Evolutionary conservation across 805 yeast species (phyloP).

Genomic region (Candida mattraensis): DNA sequence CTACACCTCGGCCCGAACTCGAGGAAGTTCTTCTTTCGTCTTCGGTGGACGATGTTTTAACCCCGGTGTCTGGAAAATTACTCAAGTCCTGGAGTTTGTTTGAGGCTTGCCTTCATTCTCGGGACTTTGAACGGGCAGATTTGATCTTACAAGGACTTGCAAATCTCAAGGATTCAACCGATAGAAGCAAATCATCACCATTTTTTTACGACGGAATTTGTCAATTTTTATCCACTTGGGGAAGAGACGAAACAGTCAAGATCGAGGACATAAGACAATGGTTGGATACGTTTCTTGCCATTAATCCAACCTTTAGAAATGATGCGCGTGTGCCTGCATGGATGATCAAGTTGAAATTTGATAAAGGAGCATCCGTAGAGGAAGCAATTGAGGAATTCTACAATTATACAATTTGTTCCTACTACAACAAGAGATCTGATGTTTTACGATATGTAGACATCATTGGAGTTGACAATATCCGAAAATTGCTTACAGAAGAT

Average conservation of each 20-base stretch:
- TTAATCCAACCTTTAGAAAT: conserved; percentile 19
- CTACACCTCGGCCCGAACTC: conserved; percentile 1
- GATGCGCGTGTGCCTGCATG: conserved; percentile 33
- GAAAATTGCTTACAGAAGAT: conserved; percentile 34
- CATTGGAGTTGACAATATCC: conserved; percentile 44
- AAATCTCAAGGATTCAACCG: conserved; percentile 38
- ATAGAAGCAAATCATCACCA: conserved; percentile 22
- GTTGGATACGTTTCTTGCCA: conserved; percentile 23
- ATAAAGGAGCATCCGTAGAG: conserved; percentile 19
- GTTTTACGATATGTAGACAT: conserved; percentile 46
- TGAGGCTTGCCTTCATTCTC: conserved; percentile 72
- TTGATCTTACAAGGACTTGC: conserved; percentile 63
- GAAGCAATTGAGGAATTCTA: conserved; percentile 20
- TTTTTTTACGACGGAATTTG: conserved; percentile 68
- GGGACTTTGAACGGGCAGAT: conserved; percentile 68
- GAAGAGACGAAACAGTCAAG: conserved; percentile 27
- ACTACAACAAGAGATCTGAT: conserved; percentile 31
- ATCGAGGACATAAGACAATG: conserved; percentile 26
- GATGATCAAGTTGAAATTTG: conserved; percentile 28
- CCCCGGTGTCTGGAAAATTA: conserved; percentile 26
- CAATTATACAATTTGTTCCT: conserved; percentile 15
- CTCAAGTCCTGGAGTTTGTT: conserved; percentile 59
- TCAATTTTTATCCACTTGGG: conserved; percentile 49
- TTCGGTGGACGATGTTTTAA: conserved; percentile 28
- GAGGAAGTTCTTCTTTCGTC: conserved; percentile 20